Evolutionary conservation across 371 early-diverging fungal genomes (phyloP).

Genomic region (Basidiobolus heterosporus): DNA sequence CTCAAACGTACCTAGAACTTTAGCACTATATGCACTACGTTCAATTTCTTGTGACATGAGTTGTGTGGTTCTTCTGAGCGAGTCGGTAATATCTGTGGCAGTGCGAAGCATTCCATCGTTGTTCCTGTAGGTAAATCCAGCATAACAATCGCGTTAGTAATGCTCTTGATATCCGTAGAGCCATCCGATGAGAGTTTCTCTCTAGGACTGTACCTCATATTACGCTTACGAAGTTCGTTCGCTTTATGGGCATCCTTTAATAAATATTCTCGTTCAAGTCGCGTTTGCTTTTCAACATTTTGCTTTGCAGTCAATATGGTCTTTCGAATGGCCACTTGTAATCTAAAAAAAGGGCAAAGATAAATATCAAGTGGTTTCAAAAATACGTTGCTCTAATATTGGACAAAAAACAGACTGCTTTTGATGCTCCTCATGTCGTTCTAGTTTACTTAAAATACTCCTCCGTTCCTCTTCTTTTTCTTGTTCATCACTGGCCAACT

Average conservation of each 20-base stretch:
- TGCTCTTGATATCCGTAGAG: background rate
- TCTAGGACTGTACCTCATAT: conserved; percentile 11
- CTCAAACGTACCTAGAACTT: conserved; percentile 32
- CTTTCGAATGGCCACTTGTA: conserved; percentile 28
- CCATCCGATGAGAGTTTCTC: no score
- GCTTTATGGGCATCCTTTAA: conserved; percentile 9
- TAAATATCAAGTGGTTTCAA: background rate
- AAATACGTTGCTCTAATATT: background rate
- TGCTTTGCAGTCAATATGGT: conserved; percentile 36
- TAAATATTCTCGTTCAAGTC: conserved; percentile 23
- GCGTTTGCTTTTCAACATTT: conserved; percentile 29
- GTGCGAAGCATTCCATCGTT: conserved; percentile 26
- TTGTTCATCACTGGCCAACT: conserved; percentile 24
- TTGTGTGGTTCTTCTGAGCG: conserved; percentile 43
- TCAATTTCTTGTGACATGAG: conserved; percentile 61
- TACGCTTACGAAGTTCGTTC: conserved; percentile 12
- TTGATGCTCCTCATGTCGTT: conserved; percentile 35
- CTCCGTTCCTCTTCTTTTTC: conserved; percentile 27
- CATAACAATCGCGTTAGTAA: background rate
- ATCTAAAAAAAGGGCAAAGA: conserved; percentile 14
- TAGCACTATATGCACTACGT: conserved; percentile 40
- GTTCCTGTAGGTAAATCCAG: conserved; percentile 5
- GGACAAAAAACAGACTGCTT: conserved; percentile 24
- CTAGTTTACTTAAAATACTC: conserved; percentile 22
- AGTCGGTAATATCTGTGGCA: conserved; percentile 37